These are phyloP conservation scores for Wickerhamomyces sydowiorum DNA, from an alignment of 805 yeast genomes.

Conservation along the genomic window DNA sequence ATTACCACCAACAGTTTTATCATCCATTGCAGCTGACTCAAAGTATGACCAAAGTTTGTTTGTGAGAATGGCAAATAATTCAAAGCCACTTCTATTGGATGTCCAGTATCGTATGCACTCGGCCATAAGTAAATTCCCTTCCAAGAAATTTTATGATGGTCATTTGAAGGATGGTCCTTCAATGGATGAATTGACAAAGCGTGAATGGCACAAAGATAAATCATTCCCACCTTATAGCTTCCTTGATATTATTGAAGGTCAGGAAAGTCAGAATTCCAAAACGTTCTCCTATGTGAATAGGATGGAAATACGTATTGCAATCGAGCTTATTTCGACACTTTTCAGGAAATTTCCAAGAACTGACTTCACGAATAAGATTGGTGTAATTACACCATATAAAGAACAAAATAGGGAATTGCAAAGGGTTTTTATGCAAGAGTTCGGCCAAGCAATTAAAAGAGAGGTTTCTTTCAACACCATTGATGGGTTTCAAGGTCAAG, in stretches of 20 bases:
- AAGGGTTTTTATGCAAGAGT: conserved; percentile 47
- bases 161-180: conserved; percentile 70
- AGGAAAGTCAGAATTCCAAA: conserved; percentile 56
- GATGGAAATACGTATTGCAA: conserved; percentile 67
- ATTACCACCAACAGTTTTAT: conserved; percentile 92
- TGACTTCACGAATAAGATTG: conserved; percentile 69
- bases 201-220: conserved; percentile 67
- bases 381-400: conserved; percentile 91
- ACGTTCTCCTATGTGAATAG: conserved; percentile 69
- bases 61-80: conserved; percentile 80
- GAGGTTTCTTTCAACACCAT: conserved; percentile 88
- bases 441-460: conserved; percentile 57
- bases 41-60: conserved; percentile 89
- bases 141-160: conserved; percentile 72
- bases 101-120: conserved; percentile 99
- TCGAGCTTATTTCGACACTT: conserved; percentile 57
- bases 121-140: conserved; percentile 80
- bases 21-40: conserved; percentile 75
- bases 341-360: conserved; percentile 37
- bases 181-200: conserved; percentile 51
- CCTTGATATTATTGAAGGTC: conserved; percentile 59
- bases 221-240: conserved; percentile 73
- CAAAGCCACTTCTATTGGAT: conserved; percentile 62
- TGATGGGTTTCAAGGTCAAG: conserved; percentile 98
- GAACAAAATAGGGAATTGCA: conserved; percentile 69